A percentile compares a stretch with the other conserved stretches of the same genome.
phyloP scores from a whole-genome alignment of 257 asterid species.

The Asclepias syriaca region DNA sequence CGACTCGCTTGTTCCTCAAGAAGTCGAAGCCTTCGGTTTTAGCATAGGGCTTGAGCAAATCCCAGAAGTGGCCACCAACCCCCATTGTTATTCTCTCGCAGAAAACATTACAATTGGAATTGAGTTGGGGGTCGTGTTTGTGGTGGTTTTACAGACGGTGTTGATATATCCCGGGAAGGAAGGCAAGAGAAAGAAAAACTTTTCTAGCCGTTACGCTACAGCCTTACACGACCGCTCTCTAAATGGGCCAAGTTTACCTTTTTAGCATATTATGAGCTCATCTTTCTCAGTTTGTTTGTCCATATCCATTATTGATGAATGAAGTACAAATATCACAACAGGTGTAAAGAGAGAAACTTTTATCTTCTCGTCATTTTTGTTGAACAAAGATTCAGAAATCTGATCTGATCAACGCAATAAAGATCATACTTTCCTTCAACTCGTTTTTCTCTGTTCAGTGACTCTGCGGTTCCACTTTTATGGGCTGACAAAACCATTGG shows the following conservation, averaged over 20 bases:
- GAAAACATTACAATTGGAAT: background rate
- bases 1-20: slow-evolving; percentile 93
- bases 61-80: slow-evolving; percentile 93
- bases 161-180: background rate
- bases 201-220: slow-evolving; percentile 4
- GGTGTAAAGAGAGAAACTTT: too few relatives aligned
- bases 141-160: background rate
- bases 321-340: too few relatives aligned
- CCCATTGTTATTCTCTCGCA: slow-evolving; percentile 47
- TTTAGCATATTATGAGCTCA: background rate
- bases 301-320: too few relatives aligned
- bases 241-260: background rate
- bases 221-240: too few relatives aligned
- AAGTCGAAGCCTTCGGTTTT: slow-evolving; percentile 65
- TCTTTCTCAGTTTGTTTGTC: too few relatives aligned
- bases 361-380: too few relatives aligned
- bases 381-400: too few relatives aligned
- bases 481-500: too few relatives aligned
- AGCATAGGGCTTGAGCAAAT: slow-evolving; percentile 78
- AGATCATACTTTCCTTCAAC: too few relatives aligned
- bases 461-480: too few relatives aligned
- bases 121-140: background rate
- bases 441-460: too few relatives aligned
- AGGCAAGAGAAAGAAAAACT: background rate
- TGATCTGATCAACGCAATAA: too few relatives aligned